phyloP scores from a whole-genome alignment of 768 basidiomycete genomes.

The Kwoniella heveanensis region DNA sequence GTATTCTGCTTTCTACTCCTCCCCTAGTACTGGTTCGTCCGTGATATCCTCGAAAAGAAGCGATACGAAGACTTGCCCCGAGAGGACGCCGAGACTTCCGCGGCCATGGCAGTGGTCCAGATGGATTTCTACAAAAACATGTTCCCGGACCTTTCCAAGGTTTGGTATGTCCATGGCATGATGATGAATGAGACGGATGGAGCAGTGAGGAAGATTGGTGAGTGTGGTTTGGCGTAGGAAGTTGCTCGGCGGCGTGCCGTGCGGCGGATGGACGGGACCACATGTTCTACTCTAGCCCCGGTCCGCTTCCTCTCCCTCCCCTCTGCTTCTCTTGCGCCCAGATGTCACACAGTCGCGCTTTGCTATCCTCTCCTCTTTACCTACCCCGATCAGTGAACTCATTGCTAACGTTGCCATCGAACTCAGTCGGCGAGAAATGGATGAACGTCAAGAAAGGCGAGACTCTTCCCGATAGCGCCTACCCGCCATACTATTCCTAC shows the following conservation, averaged over 20 bases:
- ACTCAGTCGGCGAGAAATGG: conserved; percentile 2
- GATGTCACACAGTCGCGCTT: too few species aligned
- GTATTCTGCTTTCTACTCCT: too few species aligned
- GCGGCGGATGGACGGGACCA: too few species aligned
- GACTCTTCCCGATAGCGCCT: not conserved
- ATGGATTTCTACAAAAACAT: conserved; percentile 8
- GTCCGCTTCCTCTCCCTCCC: too few species aligned
- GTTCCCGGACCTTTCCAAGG: not conserved
- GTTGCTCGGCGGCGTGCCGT: too few species aligned
- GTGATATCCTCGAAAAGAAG: conserved; percentile 3
- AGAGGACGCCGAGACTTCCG: conserved; percentile 3
- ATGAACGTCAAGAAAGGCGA: conserved; percentile 1
- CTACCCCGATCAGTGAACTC: too few species aligned
- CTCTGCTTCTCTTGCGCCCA: too few species aligned
- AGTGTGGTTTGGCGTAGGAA: too few species aligned
- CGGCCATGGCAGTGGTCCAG: conserved; percentile 1
- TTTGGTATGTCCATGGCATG: conserved; percentile 5
- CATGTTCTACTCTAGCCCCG: too few species aligned
- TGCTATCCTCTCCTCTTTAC: too few species aligned
- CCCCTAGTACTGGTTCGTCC: conserved; percentile 5
- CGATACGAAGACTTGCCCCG: conserved; percentile 1
- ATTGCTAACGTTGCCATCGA: not conserved
- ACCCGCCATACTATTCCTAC: conserved; percentile 2
- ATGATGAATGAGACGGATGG: conserved; percentile 7
- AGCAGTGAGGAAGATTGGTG: conserved; percentile 3